Conservation (phyloP, 148 eudicot genomes). For the Camellia sinensis region DNA sequence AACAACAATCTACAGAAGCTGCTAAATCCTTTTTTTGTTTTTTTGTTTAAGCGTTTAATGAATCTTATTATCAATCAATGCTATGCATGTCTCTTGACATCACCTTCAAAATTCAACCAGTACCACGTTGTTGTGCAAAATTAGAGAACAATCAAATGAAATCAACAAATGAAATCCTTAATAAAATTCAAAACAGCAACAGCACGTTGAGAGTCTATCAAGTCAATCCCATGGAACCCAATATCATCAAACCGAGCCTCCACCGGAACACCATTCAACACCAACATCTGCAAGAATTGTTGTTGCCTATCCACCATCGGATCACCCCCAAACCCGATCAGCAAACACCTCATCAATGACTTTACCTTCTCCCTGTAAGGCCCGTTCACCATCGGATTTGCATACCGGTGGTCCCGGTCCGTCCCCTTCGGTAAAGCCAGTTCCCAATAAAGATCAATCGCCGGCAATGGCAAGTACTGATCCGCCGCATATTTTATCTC, state of each 20-base stretch:
- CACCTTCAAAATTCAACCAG: no score
- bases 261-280: slow-evolving; percentile 53
- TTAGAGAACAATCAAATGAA: no score
- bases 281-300: slow-evolving; percentile 61
- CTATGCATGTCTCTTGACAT: no score
- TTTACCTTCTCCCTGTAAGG: slow-evolving; percentile 31
- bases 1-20: no score
- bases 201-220: slow-evolving; percentile 51
- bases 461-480: slow-evolving; percentile 48
- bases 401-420: slow-evolving; percentile 60
- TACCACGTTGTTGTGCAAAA: no score
- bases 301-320: slow-evolving; percentile 80
- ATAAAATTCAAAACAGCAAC: slow-evolving; percentile 42
- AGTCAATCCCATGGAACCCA: slow-evolving; percentile 71
- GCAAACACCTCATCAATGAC: slow-evolving; percentile 54
- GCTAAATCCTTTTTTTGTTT: no score
- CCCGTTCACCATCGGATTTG: slow-evolving; percentile 56
- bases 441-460: slow-evolving; percentile 59
- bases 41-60: no score
- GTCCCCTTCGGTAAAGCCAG: slow-evolving; percentile 58
- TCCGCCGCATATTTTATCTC: slow-evolving; percentile 54
- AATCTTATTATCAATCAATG: no score
- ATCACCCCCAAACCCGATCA: slow-evolving; percentile 75
- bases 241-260: slow-evolving; percentile 72
- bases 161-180: slow-evolving; percentile 42